Evolutionary conservation across 2,329 filamentous ascomycete genomes (phyloP), one percentile per base, ranked within the genome.

Genomic region (Sordariomycetes sp.): DNA sequence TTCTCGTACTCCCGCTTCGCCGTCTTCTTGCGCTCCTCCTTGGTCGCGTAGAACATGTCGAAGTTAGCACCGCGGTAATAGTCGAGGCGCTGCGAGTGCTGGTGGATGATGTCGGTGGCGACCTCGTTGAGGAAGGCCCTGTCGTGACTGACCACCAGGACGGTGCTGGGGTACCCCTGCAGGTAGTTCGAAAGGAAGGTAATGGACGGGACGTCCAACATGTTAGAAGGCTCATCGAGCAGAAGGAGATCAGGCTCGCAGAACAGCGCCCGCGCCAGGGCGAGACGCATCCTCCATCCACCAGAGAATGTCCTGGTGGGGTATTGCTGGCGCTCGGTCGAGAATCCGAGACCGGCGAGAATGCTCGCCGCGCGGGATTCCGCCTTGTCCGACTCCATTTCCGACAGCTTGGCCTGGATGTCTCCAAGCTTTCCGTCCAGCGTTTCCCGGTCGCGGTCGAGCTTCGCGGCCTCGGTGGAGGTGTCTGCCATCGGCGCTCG

Each of bases 171-270:
- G 68, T 99, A 99, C 54, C 77, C 78, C 70, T 96, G 91, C 10
- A 99, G 86, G 68, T 99, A 99, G 67, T 91, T 92, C 53, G 92
- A 88, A 69, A 99, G 81, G 82, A 97, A 99, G 58, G 94, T 95
- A 68, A 99, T 97, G 25, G 94, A 97, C n/a, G 94, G 94, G 59
- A 99, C 94, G 74, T 97, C 94, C 89, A 99, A 90, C 92, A 97
- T 97, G 84, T 97, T 97, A 58, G 92, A 97, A 74, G 94, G 94
- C 84, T 99, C 94, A 76, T 99, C 94, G 64, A 99, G 90, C 69
- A 99, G 80, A 59, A 99, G 75, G 56, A 99, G 77, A 73, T 99
- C 94, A 51, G 94, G 94, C 70, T 99, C 94, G 75, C 94, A 99
- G 77, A 99, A 99, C 39, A 99, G 81, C 15, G 94, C 94, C 79